Evolutionary conservation across 768 basidiomycete genomes (phyloP).

Genomic region (Mycena capillaripes): DNA sequence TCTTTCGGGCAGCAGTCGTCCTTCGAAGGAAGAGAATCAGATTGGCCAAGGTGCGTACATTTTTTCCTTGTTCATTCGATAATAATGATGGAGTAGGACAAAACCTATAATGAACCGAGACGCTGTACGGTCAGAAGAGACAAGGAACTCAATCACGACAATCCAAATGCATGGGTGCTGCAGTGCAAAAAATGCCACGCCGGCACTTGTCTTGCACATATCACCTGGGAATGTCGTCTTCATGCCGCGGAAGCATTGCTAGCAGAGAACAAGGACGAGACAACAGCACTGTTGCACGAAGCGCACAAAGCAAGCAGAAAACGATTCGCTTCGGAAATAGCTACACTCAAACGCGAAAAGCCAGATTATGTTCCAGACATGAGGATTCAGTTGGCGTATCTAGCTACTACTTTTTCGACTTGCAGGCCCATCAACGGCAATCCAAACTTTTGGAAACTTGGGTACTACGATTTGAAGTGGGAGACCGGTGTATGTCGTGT

Average conservation of each 20-base stretch:
- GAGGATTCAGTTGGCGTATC: constrained; percentile 55
- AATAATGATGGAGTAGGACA: not conserved
- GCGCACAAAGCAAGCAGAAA: constrained; percentile 42
- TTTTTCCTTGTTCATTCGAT: not conserved
- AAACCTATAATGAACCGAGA: not conserved
- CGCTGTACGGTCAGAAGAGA: constrained; percentile 6
- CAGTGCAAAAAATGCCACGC: constrained; percentile 58
- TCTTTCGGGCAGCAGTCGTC: constrained; percentile 54
- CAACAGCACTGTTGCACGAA: constrained; percentile 49
- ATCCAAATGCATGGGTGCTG: constrained; percentile 42
- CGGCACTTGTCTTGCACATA: constrained; percentile 54
- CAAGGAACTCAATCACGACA: constrained; percentile 33
- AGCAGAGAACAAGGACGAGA: constrained; percentile 41
- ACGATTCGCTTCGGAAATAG: constrained; percentile 35
- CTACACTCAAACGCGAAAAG: constrained; percentile 49
- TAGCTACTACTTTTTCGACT: constrained; percentile 61
- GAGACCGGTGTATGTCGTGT: constrained; percentile 17
- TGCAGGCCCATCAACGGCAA: constrained; percentile 61
- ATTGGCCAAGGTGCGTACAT: not conserved
- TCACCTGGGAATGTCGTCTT: constrained; percentile 47
- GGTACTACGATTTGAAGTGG: constrained; percentile 71
- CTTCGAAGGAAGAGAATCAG: constrained; percentile 46
- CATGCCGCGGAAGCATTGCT: constrained; percentile 58
- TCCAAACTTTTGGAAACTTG: constrained; percentile 52
- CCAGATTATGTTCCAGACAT: constrained; percentile 51